Percentiles rank a stretch among this genome's conserved stretches.
Conservation (phyloP, 1,284 basidiomycete species). For the Trametes versicolor region DNA sequence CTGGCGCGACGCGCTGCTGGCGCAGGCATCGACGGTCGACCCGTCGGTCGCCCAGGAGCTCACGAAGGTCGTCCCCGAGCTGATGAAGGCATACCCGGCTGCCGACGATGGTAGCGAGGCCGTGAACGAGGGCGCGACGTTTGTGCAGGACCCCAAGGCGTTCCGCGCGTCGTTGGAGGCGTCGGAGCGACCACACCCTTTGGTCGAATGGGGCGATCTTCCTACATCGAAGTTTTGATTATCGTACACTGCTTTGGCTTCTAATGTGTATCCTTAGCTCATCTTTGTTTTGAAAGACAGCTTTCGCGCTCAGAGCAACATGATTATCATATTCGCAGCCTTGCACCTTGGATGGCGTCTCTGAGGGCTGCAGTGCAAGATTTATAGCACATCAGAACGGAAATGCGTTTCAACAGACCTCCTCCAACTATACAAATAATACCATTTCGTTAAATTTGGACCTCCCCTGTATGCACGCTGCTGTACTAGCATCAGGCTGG, state of each 20-base stretch:
- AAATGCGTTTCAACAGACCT: too few species aligned
- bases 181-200: constrained; percentile 63
- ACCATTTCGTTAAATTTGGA: too few species aligned
- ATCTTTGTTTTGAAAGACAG: constrained; percentile 12
- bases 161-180: constrained; percentile 75
- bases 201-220: constrained; percentile 76
- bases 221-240: constrained; percentile 58
- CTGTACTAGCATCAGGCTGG: too few species aligned
- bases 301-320: neutral
- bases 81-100: constrained; percentile 63
- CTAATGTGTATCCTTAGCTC: constrained; percentile 25
- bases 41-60: constrained; percentile 59
- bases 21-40: constrained; percentile 43
- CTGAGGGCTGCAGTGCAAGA: too few species aligned
- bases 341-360: too few species aligned
- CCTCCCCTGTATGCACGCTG: too few species aligned
- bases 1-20: constrained; percentile 64
- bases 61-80: constrained; percentile 58
- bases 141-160: constrained; percentile 72
- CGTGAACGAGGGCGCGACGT: constrained; percentile 61
- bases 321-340: too few species aligned
- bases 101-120: constrained; percentile 60
- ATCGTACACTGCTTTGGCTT: constrained; percentile 7
- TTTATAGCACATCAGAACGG: too few species aligned
- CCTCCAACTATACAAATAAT: too few species aligned